Evolutionary conservation across 352 stramenopile species (phyloP), one percentile per base, ranked within the genome.

Genomic region (Phytophthora foliorum): DNA sequence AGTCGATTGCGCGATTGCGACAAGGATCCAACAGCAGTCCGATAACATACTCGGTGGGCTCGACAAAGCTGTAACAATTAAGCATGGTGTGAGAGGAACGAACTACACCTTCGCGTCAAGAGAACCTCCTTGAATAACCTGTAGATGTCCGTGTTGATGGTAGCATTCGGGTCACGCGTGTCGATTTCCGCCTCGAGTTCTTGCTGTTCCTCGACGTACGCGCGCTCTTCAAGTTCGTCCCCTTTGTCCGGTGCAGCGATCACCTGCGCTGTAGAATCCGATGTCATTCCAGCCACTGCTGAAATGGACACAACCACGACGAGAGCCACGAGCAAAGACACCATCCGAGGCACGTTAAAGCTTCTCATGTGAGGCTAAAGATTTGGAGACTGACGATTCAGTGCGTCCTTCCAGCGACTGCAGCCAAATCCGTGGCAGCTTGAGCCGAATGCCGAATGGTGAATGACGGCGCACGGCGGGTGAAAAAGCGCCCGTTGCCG

Each of bases 11-110:
- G 10, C 75, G 85, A 34, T 81, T 60, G 4, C 80, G 78, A 48
- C 89, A 97, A n/a, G 89, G 89, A 63, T 97, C 86, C 36, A 97
- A 25, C 36, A 97, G 66, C n/a, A 97, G 59, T 5, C 89, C 88
- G 34, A 96, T 94, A 29, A 84, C 72, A 31, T 91, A 97, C 25
- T 92, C 65, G 14, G 81, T 88, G 14, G 85, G 83, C 36, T 79
- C 62, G 11, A 62, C 58, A 49, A 86, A 78, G 42, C 84, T 92
- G 42, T 22, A 59, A 17, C 46, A 50, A 42, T 6, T 32, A 1
- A 36, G 38, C 31, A 44, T 50, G 7, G 22, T 19, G 5, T 38
- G 42, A 41, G 22, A 22, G 22, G 4, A 54, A 11, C 9, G 50
- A 19, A 10, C 7, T 32, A 55, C 22, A 32, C 11, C 17, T 31